Percentiles rank a stretch among this genome's conserved stretches.
Conservation (phyloP, 805 yeast species). For the Hanseniaspora valbyensis region DNA sequence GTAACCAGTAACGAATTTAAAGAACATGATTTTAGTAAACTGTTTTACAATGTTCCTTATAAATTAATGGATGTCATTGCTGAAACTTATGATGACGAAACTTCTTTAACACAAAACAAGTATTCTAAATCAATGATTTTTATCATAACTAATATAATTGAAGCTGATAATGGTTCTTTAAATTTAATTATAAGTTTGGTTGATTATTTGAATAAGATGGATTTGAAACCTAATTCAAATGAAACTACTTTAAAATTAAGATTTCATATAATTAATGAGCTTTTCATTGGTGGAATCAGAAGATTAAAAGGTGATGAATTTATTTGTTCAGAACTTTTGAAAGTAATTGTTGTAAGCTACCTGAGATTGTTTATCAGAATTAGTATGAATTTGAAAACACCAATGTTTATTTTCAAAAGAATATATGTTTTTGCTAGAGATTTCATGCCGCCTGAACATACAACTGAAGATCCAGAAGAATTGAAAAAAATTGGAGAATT, state of each 20-base stretch:
- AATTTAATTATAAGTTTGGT: conserved; percentile 10
- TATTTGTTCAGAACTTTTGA: conserved; percentile 1
- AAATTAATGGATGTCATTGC: neutral
- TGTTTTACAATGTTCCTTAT: conserved; percentile 8
- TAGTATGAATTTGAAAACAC: conserved; percentile 20
- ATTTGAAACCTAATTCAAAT: neutral
- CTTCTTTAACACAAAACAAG: neutral
- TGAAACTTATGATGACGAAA: neutral
- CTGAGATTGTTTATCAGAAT: conserved; percentile 10
- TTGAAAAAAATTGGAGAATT: conserved; percentile 59
- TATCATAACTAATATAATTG: conserved; percentile 3
- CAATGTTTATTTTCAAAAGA: conserved; percentile 45
- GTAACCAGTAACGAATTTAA: neutral
- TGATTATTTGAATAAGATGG: conserved; percentile 3
- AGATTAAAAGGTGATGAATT: conserved; percentile 1
- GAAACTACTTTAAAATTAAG: conserved; percentile 1
- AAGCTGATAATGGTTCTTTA: neutral
- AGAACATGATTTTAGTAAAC: neutral
- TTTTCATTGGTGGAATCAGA: neutral
- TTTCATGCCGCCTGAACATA: conserved; percentile 35
- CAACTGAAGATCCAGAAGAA: conserved; percentile 36
- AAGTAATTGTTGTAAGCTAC: conserved; percentile 3
- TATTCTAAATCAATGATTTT: neutral
- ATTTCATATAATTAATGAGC: conserved; percentile 5
- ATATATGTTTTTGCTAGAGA: conserved; percentile 53